Base-by-base conservation (phyloP, 495 filamentous ascomycete genomes). In the Oidiodendron maius region DNA sequence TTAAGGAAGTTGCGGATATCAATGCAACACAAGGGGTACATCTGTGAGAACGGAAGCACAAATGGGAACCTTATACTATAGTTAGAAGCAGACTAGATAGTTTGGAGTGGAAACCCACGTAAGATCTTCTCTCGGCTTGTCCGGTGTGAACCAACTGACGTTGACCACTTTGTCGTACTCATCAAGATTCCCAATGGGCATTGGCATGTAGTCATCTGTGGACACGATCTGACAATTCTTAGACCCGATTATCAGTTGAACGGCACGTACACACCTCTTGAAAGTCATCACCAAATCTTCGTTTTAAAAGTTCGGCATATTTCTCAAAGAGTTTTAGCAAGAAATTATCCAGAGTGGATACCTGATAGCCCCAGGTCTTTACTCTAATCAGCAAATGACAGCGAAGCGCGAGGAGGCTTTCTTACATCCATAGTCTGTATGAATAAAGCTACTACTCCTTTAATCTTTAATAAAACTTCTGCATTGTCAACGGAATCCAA, bases 161-260 rank as follows among this genome's bases (percentile, higher is more conserved):
- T 84, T 87, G 55, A 95, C 78, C 20, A 99, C 91, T 58, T 95
- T 94, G 52, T 95, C 87, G 62, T 94, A 96, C 57, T 96, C 89
- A 48, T 94, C 90, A n/a, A 74, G 55, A 20, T 82, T 87, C 50
- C 86, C 82, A 57, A 96, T 94, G 4, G 87, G 83, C 94, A 99
- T 97, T 16, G 94, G 94, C 91, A 97, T 96, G 65, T 97, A 99
- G 62, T 99, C 93, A 62, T 99, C 93, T 11, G 89, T 95, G 10
- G 83, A 87, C 22, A 99, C 89, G 64, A 96, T 95, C 82, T 93
- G 50, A 38, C 12, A 26, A 4, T 9, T 38, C 44, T 57, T 34
- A 56, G 47, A 53, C 5, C 9, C 13, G 28, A 24, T 16, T 40
- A 12, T 30, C 35, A 26, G 38, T 35, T 36, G 15, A 40, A 44